A percentile compares a stretch with the other conserved stretches of the same genome.
phyloP scores from a whole-genome alignment of 345 rosid genomes.

The Eucalyptus marginata region DNA sequence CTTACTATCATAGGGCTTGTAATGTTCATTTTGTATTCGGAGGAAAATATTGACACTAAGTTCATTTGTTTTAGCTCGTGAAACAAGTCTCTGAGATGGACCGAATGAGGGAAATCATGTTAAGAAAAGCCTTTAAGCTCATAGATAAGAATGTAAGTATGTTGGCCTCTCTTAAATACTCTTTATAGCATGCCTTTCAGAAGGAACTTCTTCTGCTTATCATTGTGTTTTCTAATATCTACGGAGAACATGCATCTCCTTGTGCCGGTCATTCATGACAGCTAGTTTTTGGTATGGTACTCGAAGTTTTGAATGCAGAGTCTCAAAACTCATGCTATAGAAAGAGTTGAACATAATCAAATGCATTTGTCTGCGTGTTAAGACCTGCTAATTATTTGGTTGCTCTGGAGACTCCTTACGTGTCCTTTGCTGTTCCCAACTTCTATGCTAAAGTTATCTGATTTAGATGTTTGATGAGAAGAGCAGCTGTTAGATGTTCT shows the following conservation, averaged over 20 bases:
- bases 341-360: background rate
- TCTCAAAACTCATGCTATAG: background rate
- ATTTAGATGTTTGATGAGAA: background rate
- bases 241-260: background rate
- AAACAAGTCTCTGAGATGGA: slow-evolving; percentile 86
- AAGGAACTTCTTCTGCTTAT: background rate
- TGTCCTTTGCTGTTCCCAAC: background rate
- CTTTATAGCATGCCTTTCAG: background rate
- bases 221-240: background rate
- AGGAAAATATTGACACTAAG: background rate
- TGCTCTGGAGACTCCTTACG: background rate
- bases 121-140: slow-evolving; percentile 76
- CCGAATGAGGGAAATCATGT: slow-evolving; percentile 43
- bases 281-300: background rate
- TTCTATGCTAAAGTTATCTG: background rate
- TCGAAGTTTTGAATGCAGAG: background rate
- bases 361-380: background rate
- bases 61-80: slow-evolving; percentile 41
- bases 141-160: slow-evolving; percentile 67
- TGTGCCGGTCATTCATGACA: background rate
- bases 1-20: background rate
- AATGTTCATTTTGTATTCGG: background rate
- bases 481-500: background rate
- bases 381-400: background rate
- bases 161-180: background rate